phyloP scores from a whole-genome alignment of 805 yeast species.

The Ogataea polymorpha region DNA sequence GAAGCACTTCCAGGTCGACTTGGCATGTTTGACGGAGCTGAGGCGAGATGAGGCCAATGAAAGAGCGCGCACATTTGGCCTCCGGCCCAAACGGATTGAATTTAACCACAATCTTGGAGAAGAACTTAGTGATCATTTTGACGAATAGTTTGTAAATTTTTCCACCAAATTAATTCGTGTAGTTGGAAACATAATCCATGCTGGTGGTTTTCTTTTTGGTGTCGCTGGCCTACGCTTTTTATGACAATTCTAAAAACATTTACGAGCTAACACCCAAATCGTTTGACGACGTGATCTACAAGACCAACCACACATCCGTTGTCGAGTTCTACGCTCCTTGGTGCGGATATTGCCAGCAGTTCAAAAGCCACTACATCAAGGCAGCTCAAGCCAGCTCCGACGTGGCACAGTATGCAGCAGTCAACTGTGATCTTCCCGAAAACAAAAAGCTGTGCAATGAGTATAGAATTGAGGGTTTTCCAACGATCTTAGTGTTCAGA shows the following conservation, averaged over 20 bases:
- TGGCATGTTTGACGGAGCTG: conserved; percentile 56
- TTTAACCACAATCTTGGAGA: conserved; percentile 69
- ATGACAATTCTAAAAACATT: conserved; percentile 24
- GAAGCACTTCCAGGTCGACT: conserved; percentile 64
- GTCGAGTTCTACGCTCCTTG: conserved; percentile 96
- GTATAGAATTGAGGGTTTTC: conserved; percentile 71
- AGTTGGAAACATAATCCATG: neutral
- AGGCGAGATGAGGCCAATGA: conserved; percentile 79
- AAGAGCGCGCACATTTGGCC: conserved; percentile 76
- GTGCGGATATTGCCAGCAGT: conserved; percentile 90
- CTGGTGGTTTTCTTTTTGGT: conserved; percentile 4
- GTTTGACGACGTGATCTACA: conserved; percentile 64
- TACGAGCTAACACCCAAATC: conserved; percentile 33
- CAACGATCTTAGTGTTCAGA: conserved; percentile 77
- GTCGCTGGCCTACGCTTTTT: conserved; percentile 17
- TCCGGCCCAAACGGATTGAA: conserved; percentile 76
- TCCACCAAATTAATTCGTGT: neutral
- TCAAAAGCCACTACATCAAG: conserved; percentile 62
- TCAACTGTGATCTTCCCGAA: conserved; percentile 73
- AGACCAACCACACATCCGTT: conserved; percentile 73
- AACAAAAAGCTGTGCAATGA: conserved; percentile 70
- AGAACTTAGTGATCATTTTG: conserved; percentile 85
- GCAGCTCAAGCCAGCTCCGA: conserved; percentile 59
- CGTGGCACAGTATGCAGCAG: conserved; percentile 68
- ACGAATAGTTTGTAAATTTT: neutral